Percentiles rank a stretch among this genome's conserved stretches.
These are phyloP conservation scores for Xylariomycetidae sp. DNA, from an alignment of 2,329 filamentous ascomycete genomes.

Conservation along the genomic window DNA sequence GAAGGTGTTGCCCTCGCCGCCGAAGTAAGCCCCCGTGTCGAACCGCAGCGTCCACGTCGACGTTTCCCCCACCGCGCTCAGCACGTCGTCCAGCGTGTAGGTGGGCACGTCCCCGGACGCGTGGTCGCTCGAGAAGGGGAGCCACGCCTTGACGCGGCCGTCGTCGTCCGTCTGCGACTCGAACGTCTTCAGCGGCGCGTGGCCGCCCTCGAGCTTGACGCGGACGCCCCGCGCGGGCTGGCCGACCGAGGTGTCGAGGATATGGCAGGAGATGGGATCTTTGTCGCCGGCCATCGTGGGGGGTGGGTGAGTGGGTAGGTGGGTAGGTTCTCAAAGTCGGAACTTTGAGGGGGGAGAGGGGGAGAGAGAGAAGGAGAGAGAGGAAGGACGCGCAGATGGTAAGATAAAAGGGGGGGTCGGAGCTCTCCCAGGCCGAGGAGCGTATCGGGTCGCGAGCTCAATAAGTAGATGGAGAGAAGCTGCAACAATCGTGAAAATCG, in stretches of 20 bases:
- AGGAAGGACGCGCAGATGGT: no score
- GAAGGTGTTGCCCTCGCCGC: constrained; percentile 54
- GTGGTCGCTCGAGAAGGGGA: constrained; percentile 47
- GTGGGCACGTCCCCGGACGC: constrained; percentile 53
- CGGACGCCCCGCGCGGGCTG: constrained; percentile 62
- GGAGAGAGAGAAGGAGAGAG: no score
- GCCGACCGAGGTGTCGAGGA: constrained; percentile 76
- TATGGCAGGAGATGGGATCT: constrained; percentile 77
- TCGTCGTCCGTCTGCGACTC: constrained; percentile 69
- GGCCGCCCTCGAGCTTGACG: constrained; percentile 54
- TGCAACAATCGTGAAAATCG: no score
- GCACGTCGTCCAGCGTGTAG: constrained; percentile 54
- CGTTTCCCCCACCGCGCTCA: constrained; percentile 37
- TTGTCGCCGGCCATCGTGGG: constrained; percentile 33
- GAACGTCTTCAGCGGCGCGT: constrained; percentile 46
- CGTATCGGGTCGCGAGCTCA: no score
- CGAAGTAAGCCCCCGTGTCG: constrained; percentile 69
- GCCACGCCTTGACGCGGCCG: constrained; percentile 69
- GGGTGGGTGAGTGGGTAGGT: constrained; percentile 1
- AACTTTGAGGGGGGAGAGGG: no score
- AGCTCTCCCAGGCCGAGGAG: no score
- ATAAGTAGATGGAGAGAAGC: no score
- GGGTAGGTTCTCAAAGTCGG: no score
- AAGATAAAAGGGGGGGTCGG: no score
- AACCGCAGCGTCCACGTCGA: constrained; percentile 67